Conservation (phyloP, 2,329 filamentous ascomycete genomes). For the Coccinonectria pachysandricola region DNA sequence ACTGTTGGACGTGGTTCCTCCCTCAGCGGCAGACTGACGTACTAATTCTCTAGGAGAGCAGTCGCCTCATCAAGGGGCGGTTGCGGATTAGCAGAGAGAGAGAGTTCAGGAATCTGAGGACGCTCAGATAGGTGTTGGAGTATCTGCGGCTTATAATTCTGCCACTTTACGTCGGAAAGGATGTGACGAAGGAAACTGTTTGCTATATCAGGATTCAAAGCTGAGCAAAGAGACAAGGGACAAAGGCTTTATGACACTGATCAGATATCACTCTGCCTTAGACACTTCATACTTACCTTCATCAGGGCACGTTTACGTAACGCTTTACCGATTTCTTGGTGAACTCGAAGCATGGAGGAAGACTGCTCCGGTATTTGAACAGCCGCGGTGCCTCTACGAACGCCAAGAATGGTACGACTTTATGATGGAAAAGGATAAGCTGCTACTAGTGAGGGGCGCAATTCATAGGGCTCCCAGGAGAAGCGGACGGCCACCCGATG, state of each 20-base stretch:
- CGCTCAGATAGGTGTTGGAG: slow-evolving; percentile 7
- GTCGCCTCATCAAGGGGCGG: slow-evolving; percentile 3
- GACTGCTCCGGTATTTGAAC: slow-evolving; percentile 20
- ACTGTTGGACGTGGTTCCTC: too few relatives aligned
- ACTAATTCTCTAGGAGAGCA: too few relatives aligned
- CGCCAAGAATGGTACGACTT: slow-evolving; percentile 34
- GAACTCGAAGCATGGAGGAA: slow-evolving; percentile 28
- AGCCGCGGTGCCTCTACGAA: slow-evolving; percentile 31
- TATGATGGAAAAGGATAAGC: slow-evolving; percentile 28
- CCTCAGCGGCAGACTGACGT: too few relatives aligned
- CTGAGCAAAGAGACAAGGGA: too few relatives aligned
- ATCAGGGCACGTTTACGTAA: slow-evolving; percentile 15
- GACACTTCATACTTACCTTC: too few relatives aligned
- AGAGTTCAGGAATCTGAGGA: slow-evolving; percentile 4
- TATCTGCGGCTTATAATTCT: slow-evolving; percentile 6
- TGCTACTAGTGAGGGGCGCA: slow-evolving; percentile 29
- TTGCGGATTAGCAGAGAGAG: slow-evolving; percentile 3
- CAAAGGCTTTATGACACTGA: too few relatives aligned
- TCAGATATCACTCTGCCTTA: too few relatives aligned
- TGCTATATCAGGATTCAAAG: too few relatives aligned
- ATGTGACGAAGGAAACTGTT: slow-evolving; percentile 7
- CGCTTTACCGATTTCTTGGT: slow-evolving; percentile 19
- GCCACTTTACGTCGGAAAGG: slow-evolving; percentile 7
- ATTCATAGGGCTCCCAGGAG: slow-evolving; percentile 28
- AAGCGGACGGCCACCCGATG: slow-evolving; percentile 21